Base-by-base conservation (phyloP, 176 grass and related monocot genomes). In the Luzula sylvatica region DNA sequence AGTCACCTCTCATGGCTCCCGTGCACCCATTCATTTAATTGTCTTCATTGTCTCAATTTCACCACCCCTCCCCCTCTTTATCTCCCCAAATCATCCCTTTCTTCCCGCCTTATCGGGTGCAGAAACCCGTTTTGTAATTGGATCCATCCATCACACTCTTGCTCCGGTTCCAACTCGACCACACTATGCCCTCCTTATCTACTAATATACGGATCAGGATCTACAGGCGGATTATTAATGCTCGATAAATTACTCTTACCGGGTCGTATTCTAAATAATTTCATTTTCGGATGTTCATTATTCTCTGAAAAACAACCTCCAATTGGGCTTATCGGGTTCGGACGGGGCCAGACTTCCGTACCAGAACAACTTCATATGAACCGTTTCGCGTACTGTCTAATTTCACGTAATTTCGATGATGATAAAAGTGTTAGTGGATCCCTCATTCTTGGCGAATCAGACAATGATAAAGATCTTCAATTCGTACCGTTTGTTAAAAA, bases 311-410 rank as follows among this genome's bases (percentile, higher is more conserved):
- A 82, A 29, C 89, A 95, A 64, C 83, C 89, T 5, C 72, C 83
- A 14, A 69, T 68, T 2, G 89, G 89, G 2, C 66, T 95, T 51
- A 83, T 83, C 1, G 89, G 57, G 0, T 95, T 95, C 57, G 89
- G 89, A 8, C 83, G 83, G 3, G 70, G 89, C 28, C 41, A 83
- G 5, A 41, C 80, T 16, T 95, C 89, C 13, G 16, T 95, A 23
- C 89, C 83, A 0, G 29, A 70, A 15, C 89, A 95, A 65, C 66
- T 95, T 1, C 48, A 76, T 1, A 7, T 88, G 8, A 51, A 0
- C 20, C 72, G 49, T 15, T 95, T 95, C 73, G 74, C 83, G 18
- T 95, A 95, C 69, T 95, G 89, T 58, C 89, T 95, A 35, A 47
- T 95, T 4, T 88, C 89, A 8, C 80, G 83, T 2, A 77, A 56